These are phyloP conservation scores for Aspergillus phoenicis DNA, from an alignment of 2,329 filamentous ascomycete species.

Conservation along the genomic window DNA sequence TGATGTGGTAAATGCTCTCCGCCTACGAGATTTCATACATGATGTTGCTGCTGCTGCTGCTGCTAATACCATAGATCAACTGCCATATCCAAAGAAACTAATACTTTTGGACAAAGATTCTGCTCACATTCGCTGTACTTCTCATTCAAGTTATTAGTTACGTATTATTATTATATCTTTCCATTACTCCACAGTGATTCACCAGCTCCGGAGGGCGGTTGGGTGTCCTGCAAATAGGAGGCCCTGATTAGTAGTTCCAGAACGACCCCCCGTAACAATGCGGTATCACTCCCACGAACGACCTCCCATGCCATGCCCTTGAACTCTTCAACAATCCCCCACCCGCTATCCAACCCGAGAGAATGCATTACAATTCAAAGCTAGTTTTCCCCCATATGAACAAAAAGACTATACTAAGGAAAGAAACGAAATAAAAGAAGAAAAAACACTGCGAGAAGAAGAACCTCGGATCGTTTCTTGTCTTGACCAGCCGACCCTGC, in stretches of 20 bases:
- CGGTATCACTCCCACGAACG: slow-evolving; percentile 12
- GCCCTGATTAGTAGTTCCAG: slow-evolving; percentile 7
- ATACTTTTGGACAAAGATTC: background rate
- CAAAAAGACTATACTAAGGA: too few relatives aligned
- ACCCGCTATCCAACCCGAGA: background rate
- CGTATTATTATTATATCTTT: background rate
- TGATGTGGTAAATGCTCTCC: background rate
- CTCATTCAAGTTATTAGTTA: background rate
- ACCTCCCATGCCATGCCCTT: background rate
- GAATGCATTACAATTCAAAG: background rate
- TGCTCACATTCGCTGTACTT: too few relatives aligned
- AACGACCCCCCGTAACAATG: slow-evolving; percentile 14
- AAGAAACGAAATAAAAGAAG: too few relatives aligned
- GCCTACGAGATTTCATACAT: background rate
- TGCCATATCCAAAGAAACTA: background rate
- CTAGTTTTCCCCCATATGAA: too few relatives aligned
- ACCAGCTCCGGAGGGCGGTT: background rate
- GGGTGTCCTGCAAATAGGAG: slow-evolving; percentile 11
- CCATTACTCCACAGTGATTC: background rate
- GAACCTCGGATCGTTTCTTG: background rate
- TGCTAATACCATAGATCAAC: background rate
- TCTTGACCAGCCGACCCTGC: background rate
- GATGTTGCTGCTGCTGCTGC: background rate
- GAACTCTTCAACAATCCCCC: background rate
- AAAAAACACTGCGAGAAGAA: too few relatives aligned